Conservation (phyloP, 176 grass and related monocot genomes). For the Cymbopogon citratus region DNA sequence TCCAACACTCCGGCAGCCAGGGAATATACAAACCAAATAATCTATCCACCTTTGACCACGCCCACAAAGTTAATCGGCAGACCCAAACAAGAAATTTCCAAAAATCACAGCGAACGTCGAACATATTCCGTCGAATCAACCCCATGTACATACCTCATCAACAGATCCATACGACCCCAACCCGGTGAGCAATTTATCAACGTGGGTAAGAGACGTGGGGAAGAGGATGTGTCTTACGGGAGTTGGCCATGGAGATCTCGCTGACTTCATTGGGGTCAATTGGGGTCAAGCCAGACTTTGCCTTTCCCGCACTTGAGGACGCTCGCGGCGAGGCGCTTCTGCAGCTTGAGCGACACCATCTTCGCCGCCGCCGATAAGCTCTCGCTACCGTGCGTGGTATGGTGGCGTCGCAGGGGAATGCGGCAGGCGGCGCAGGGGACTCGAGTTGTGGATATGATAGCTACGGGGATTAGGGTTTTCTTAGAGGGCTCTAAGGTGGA, state of each 20-base stretch:
- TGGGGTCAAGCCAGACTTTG: conserved; percentile 4
- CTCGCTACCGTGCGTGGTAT: not conserved
- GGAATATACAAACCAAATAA: not conserved
- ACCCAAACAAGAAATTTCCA: not conserved
- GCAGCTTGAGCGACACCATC: not conserved
- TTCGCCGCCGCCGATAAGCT: not conserved
- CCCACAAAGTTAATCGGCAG: not conserved
- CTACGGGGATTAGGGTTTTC: not conserved
- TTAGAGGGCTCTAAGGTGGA: not conserved
- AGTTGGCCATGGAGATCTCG: conserved; percentile 17
- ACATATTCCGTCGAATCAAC: too few species aligned
- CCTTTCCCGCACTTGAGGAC: conserved; percentile 9
- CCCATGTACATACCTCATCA: too few species aligned
- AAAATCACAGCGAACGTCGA: not conserved
- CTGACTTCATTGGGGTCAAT: conserved; percentile 10
- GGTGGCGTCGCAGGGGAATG: not conserved
- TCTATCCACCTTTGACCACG: not conserved
- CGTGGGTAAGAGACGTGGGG: too few species aligned
- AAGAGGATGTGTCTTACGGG: not conserved
- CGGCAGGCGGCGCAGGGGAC: not conserved
- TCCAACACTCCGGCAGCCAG: not conserved
- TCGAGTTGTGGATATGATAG: not conserved
- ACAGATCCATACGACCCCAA: not conserved
- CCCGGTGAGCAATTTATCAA: not conserved
- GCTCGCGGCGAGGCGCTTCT: not conserved